A percentile compares a stretch with the other conserved stretches of the same genome.
These are phyloP conservation scores for Kwoniella shivajii DNA, from an alignment of 1,284 basidiomycete species.

Conservation along the genomic window DNA sequence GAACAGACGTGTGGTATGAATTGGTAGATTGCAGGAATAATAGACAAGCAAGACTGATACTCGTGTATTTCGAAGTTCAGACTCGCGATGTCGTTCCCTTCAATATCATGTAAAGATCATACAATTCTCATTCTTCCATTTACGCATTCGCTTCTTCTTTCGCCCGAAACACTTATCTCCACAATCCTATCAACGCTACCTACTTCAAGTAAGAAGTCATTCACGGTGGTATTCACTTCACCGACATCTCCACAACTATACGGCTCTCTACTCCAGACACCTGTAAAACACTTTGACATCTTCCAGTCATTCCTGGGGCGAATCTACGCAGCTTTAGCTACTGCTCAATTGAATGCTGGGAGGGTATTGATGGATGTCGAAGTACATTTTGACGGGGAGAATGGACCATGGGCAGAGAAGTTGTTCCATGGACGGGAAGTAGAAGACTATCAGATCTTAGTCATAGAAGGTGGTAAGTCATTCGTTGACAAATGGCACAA, in stretches of 20 bases:
- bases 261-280: constrained; percentile 17
- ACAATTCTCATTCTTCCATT: constrained; percentile 41
- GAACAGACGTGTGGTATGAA: too few relatives aligned
- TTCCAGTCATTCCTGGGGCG: constrained; percentile 49
- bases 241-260: constrained; percentile 31
- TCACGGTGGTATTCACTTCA: too few relatives aligned
- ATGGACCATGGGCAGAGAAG: constrained; percentile 27
- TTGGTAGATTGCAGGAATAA: too few relatives aligned
- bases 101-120: constrained; percentile 7
- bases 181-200: constrained; percentile 20
- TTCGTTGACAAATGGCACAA: too few relatives aligned
- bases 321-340: constrained; percentile 46
- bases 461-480: constrained; percentile 25
- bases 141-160: constrained; percentile 25
- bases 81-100: not conserved
- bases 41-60: too few relatives aligned
- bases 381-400: constrained; percentile 47
- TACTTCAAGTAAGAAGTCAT: not conserved
- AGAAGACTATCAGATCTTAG: constrained; percentile 17
- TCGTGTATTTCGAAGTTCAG: not conserved
- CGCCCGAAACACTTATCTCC: constrained; percentile 43
- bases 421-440: constrained; percentile 6
- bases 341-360: constrained; percentile 42
- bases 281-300: constrained; percentile 31
- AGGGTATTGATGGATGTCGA: constrained; percentile 49